Evolutionary conservation across 345 rosid genomes (phyloP), one percentile per base, ranked within the genome.

Genomic region (Populus nigra): DNA sequence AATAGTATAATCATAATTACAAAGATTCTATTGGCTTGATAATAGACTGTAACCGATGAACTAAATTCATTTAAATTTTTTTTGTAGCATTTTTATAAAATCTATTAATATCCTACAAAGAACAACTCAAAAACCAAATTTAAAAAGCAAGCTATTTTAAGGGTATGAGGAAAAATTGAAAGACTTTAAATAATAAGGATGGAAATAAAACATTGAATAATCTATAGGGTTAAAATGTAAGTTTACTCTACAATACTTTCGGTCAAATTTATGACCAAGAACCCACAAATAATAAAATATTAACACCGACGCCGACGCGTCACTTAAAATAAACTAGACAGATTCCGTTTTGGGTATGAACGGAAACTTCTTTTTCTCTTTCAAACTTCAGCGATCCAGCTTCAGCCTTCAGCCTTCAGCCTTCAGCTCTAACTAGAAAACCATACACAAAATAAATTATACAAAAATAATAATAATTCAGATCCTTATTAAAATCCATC

Each of bases 401-500:
- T 7, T 20, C 61, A 55, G 23, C 25, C n/a, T 55, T 22, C 35
- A 55, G 61, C 10, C n/a, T n/a, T n/a, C n/a, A n/a, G n/a, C n/a
- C n/a, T n/a, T n/a, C n/a, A 8, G 15, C 25, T 57, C 62, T 57
- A 59, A 15, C 53, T 47, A 15, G 62, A 15, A 45, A 22, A 20
- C 18, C 43, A 36, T 10, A 1, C 4, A 29, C 20, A 36, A 16
- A 29, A 75, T 5, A 27, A 15, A 41, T 33, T 25, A 23, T 7
- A 20, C 27, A 13, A 39, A 29, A 9, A 20, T 8, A 15, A 10
- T 49, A 7, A 20, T 23, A 2, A 10, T 8, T 63, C 75, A 65
- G 71, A 69, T 70, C 78, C 57, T 62, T 17, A 18, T n/a, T n/a
- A 59, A 59, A 59, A n/a, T 23, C 7, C 47, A 77, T 29, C 81